Conservation (phyloP, 2,329 filamentous ascomycete species). For the Penicillium sumatraense region DNA sequence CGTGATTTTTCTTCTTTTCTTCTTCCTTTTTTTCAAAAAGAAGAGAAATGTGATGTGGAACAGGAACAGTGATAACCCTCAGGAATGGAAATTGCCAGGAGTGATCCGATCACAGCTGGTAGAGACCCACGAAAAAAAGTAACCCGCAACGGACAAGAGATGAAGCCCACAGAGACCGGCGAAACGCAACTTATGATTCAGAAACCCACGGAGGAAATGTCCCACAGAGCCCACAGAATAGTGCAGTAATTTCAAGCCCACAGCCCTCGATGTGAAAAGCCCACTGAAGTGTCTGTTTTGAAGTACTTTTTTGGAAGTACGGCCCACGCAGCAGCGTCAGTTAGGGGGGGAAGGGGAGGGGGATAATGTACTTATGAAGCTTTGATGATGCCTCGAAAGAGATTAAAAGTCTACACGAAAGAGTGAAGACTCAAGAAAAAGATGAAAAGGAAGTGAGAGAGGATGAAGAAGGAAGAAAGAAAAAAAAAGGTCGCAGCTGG, state of each 20-base stretch:
- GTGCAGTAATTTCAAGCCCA: slow-evolving; percentile 47
- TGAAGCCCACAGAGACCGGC: slow-evolving; percentile 51
- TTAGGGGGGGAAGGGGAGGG: slow-evolving; percentile 26
- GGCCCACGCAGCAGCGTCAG: slow-evolving; percentile 39
- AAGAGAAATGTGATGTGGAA: slow-evolving; percentile 23
- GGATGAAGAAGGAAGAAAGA: slow-evolving; percentile 24
- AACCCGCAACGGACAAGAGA: slow-evolving; percentile 47
- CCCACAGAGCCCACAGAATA: slow-evolving; percentile 47
- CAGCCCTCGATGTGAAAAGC: slow-evolving; percentile 47
- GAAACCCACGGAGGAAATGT: slow-evolving; percentile 45
- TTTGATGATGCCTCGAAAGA: slow-evolving; percentile 9
- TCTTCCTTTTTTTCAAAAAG: slow-evolving; percentile 9
- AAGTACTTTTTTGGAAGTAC: slow-evolving; percentile 39
- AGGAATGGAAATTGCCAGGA: slow-evolving; percentile 31
- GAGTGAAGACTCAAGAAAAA: slow-evolving; percentile 8
- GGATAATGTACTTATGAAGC: slow-evolving; percentile 23
- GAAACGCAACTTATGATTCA: slow-evolving; percentile 46
- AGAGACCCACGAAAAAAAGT: slow-evolving; percentile 43
- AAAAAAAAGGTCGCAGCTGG: slow-evolving; percentile 29
- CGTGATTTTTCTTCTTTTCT: slow-evolving; percentile 30
- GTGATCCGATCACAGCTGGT: slow-evolving; percentile 39
- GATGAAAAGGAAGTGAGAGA: slow-evolving; percentile 15
- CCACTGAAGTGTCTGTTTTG: slow-evolving; percentile 44
- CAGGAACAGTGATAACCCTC: slow-evolving; percentile 30
- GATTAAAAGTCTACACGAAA: slow-evolving; percentile 14